These are phyloP conservation scores for Arthrobotrys megalospora DNA, from an alignment of 2,329 filamentous ascomycete genomes.

Conservation along the genomic window DNA sequence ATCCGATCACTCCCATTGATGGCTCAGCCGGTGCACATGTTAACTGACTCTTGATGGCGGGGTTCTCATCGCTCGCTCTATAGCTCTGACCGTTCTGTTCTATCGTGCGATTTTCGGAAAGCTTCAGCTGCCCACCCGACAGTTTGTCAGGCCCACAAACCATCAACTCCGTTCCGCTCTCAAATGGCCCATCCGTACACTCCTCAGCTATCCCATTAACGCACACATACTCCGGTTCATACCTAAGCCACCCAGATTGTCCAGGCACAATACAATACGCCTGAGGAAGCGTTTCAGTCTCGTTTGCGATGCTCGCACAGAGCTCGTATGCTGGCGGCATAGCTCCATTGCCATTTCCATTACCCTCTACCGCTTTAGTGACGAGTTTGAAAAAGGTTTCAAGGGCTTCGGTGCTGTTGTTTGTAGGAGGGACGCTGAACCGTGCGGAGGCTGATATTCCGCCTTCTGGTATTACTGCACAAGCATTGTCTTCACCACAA, in stretches of 20 bases:
- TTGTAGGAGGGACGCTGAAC: slow-evolving; percentile 12
- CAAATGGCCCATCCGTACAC: slow-evolving; percentile 19
- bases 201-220: slow-evolving; percentile 20
- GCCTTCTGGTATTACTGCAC: neutral
- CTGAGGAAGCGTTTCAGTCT: too few relatives aligned
- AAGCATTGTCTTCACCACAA: neutral
- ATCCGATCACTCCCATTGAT: neutral
- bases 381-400: slow-evolving; percentile 10
- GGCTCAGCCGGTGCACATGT: too few relatives aligned
- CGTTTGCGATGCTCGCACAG: too few relatives aligned
- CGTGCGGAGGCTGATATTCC: neutral
- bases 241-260: too few relatives aligned
- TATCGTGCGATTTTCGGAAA: neutral
- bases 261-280: too few relatives aligned
- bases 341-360: neutral
- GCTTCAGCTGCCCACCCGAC: neutral
- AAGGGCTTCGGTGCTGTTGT: neutral
- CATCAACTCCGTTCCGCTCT: slow-evolving; percentile 13
- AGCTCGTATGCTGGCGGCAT: neutral
- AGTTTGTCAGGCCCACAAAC: slow-evolving; percentile 11
- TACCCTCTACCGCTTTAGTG: neutral
- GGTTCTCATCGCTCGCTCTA: too few relatives aligned
- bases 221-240: neutral
- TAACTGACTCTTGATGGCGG: too few relatives aligned
- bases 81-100: too few relatives aligned